Conservation (phyloP, 345 rosid genomes). For the Lepidium africanum region DNA sequence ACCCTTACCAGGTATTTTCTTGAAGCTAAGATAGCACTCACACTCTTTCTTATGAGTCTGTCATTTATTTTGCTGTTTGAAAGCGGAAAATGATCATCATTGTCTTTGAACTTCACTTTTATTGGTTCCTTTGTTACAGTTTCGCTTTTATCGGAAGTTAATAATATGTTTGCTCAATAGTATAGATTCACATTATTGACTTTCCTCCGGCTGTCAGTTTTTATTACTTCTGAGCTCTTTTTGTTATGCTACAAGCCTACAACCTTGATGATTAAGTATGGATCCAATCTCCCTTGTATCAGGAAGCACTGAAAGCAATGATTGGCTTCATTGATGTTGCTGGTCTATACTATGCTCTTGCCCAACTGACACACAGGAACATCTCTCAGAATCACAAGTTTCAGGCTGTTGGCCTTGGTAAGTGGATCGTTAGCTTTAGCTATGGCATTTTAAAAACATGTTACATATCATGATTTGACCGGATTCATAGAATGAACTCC, state of each 20-base stretch:
- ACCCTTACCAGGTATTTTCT: conserved; percentile 76
- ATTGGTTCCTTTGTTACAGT: not conserved
- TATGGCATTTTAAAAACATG: not conserved
- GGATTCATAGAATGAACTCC: not conserved
- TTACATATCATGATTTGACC: not conserved
- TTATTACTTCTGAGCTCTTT: not conserved
- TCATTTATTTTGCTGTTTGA: not conserved
- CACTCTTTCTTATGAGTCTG: not conserved
- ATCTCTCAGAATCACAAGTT: conserved; percentile 95
- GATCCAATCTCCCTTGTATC: conserved; percentile 7
- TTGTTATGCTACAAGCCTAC: not conserved
- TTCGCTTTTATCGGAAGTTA: not conserved
- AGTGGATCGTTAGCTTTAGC: conserved; percentile 15
- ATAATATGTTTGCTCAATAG: not conserved
- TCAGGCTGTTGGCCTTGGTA: conserved; percentile 97
- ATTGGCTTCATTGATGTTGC: conserved; percentile 96
- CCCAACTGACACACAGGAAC: conserved; percentile 91
- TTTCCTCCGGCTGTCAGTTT: not conserved
- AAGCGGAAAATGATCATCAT: not conserved
- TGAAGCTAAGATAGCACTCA: not conserved
- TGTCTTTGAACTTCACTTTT: not conserved
- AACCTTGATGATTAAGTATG: not conserved
- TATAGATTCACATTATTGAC: not conserved
- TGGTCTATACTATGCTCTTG: conserved; percentile 85
- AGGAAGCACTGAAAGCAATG: conserved; percentile 90